These are phyloP conservation scores for Hypoxylon lienhwacheense DNA, from an alignment of 495 filamentous ascomycete species.

Conservation along the genomic window DNA sequence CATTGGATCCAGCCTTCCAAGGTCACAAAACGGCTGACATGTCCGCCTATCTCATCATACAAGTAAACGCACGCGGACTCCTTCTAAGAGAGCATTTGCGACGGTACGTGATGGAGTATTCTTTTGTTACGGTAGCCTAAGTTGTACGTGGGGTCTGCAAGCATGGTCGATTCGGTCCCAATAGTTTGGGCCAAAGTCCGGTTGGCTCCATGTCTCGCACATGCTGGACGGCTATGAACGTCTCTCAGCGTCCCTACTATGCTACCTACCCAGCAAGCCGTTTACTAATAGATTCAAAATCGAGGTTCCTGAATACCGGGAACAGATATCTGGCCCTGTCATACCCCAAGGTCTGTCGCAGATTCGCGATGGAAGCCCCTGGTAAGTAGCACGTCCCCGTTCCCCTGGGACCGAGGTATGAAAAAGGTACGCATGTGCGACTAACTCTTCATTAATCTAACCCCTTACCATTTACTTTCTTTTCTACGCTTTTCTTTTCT, in stretches of 20 bases:
- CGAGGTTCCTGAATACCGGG: conserved; percentile 30
- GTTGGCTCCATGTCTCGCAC: conserved; percentile 35
- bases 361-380: conserved; percentile 33
- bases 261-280: conserved; percentile 7
- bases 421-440: conserved; percentile 20
- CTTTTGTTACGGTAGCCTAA: neutral
- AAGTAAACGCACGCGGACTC: neutral
- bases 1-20: too few relatives aligned
- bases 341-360: conserved; percentile 30
- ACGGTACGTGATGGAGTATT: conserved; percentile 2
- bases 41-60: neutral
- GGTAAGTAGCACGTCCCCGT: conserved; percentile 33
- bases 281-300: conserved; percentile 19
- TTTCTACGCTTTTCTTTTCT: too few relatives aligned
- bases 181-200: conserved; percentile 33
- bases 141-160: conserved; percentile 22
- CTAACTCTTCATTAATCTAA: neutral
- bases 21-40: neutral
- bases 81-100: neutral
- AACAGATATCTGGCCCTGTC: conserved; percentile 24
- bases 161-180: conserved; percentile 24
- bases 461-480: neutral
- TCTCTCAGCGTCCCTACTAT: conserved; percentile 23
- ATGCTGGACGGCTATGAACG: conserved; percentile 32
- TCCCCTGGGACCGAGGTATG: conserved; percentile 25